These are phyloP conservation scores for Apiospora hydei DNA, from an alignment of 2,329 filamentous ascomycete genomes.

Conservation along the genomic window DNA sequence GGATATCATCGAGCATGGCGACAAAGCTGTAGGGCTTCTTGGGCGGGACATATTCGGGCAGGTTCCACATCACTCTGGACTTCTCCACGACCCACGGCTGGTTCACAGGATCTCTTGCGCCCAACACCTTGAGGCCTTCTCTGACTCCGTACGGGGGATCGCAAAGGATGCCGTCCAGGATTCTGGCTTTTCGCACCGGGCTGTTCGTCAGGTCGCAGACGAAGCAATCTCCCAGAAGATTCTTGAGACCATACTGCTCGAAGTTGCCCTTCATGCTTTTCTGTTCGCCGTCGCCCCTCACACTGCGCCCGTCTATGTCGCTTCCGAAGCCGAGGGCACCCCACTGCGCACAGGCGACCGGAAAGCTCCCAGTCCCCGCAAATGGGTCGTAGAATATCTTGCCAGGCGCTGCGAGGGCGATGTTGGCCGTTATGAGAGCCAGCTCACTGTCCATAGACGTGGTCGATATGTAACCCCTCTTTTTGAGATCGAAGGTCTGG, in stretches of 20 bases:
- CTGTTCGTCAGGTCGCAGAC: constrained; percentile 88
- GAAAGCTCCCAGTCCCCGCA: constrained; percentile 92
- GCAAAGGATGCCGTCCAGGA: constrained; percentile 87
- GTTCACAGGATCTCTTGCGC: constrained; percentile 72
- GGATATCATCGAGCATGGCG: constrained; percentile 88
- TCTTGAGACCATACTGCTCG: constrained; percentile 76
- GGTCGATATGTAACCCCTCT: constrained; percentile 90
- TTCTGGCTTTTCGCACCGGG: constrained; percentile 65
- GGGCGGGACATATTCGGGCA: constrained; percentile 61
- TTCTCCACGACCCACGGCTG: constrained; percentile 68
- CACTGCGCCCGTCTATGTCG: constrained; percentile 91
- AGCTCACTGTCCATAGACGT: constrained; percentile 98
- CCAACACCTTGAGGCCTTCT: constrained; percentile 89
- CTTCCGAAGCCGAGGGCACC: constrained; percentile 84
- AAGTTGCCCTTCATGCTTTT: constrained; percentile 74
- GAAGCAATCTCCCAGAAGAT: constrained; percentile 77
- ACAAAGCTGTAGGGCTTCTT: constrained; percentile 93
- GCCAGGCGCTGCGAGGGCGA: constrained; percentile 81
- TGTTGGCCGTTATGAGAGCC: constrained; percentile 88
- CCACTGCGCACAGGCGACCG: constrained; percentile 88
- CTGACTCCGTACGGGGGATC: constrained; percentile 96
- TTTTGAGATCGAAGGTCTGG: constrained; percentile 86
- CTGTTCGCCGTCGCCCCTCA: constrained; percentile 72
- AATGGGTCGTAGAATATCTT: constrained; percentile 95
- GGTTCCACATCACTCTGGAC: constrained; percentile 68